A percentile compares a stretch with the other conserved stretches of the same genome.
Evolutionary conservation across 2,329 filamentous ascomycete species (phyloP).

Genomic region (Calonectria honghensis): DNA sequence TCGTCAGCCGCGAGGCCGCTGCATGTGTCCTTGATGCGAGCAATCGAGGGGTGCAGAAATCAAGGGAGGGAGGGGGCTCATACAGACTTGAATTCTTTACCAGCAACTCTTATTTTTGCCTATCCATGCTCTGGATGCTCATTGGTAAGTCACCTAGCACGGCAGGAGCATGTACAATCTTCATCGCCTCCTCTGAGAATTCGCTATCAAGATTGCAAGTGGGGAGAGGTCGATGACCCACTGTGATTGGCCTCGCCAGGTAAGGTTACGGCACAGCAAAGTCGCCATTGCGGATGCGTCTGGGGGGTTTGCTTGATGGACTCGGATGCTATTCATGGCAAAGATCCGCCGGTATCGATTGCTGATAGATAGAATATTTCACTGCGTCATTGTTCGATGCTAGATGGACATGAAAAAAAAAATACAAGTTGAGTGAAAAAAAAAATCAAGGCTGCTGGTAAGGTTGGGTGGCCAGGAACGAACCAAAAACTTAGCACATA

Average conservation of each 20-base stretch:
- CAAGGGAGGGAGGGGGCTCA: constrained; percentile 26
- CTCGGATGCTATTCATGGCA: constrained; percentile 31
- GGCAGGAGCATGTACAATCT: constrained; percentile 37
- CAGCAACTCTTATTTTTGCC: not conserved
- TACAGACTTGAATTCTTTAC: not conserved
- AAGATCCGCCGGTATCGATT: constrained; percentile 22
- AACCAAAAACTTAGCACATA: constrained; percentile 18
- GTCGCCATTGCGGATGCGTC: constrained; percentile 43
- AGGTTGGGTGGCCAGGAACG: constrained; percentile 17
- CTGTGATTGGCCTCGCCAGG: constrained; percentile 48
- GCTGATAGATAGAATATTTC: not conserved
- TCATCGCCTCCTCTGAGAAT: constrained; percentile 38
- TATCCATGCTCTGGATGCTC: not conserved
- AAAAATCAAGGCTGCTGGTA: not conserved
- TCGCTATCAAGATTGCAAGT: constrained; percentile 51
- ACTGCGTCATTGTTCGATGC: constrained; percentile 14
- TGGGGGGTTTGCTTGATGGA: constrained; percentile 46
- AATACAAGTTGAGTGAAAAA: not conserved
- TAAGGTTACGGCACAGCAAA: constrained; percentile 48
- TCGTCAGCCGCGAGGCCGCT: constrained; percentile 48
- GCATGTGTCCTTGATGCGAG: constrained; percentile 51
- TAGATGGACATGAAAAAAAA: not conserved
- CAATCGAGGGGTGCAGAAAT: constrained; percentile 47
- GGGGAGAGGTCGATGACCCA: constrained; percentile 45
- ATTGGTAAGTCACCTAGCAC: constrained; percentile 36